A percentile compares a stretch with the other conserved stretches of the same genome.
Evolutionary conservation across 352 stramenopile species (phyloP).

Genomic region (Globisporangium viniferum): DNA sequence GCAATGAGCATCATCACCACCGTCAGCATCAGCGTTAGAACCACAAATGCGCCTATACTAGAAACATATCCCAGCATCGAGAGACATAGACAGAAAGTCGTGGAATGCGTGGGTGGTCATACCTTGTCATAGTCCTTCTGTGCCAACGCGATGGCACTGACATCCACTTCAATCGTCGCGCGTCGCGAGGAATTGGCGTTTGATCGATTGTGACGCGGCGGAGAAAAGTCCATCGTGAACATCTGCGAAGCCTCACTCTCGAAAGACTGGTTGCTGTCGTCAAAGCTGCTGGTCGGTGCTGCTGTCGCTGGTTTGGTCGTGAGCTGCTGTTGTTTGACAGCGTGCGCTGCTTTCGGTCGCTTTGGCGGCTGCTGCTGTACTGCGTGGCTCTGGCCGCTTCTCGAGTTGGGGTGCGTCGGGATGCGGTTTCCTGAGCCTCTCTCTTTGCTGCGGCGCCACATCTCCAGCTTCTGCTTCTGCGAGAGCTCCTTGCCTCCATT

Average conservation of each 20-base stretch:
- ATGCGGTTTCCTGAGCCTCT: conserved; percentile 4
- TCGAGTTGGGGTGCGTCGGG: neutral
- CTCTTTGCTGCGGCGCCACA: conserved; percentile 24
- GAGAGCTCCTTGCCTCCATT: conserved; percentile 5
- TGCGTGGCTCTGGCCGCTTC: conserved; percentile 2
- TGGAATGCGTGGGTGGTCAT: neutral
- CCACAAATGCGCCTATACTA: conserved; percentile 7
- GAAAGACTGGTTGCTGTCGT: conserved; percentile 19
- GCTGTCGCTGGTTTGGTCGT: neutral
- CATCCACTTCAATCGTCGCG: conserved; percentile 17
- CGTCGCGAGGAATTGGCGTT: conserved; percentile 13
- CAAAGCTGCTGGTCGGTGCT: neutral
- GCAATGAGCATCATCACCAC: neutral
- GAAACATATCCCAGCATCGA: neutral
- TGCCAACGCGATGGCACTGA: neutral
- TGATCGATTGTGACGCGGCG: conserved; percentile 19
- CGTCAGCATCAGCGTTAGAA: conserved; percentile 3
- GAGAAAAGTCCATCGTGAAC: conserved; percentile 19
- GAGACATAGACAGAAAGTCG: neutral
- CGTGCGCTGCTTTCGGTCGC: conserved; percentile 24
- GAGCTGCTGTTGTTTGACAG: conserved; percentile 21
- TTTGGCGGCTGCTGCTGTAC: conserved; percentile 11
- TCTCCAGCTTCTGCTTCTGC: conserved; percentile 21
- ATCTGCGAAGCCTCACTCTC: conserved; percentile 9
- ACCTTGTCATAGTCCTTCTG: conserved; percentile 19